These are phyloP conservation scores for Aspergillus bertholletiae DNA, from an alignment of 495 filamentous ascomycete genomes.

Conservation along the genomic window DNA sequence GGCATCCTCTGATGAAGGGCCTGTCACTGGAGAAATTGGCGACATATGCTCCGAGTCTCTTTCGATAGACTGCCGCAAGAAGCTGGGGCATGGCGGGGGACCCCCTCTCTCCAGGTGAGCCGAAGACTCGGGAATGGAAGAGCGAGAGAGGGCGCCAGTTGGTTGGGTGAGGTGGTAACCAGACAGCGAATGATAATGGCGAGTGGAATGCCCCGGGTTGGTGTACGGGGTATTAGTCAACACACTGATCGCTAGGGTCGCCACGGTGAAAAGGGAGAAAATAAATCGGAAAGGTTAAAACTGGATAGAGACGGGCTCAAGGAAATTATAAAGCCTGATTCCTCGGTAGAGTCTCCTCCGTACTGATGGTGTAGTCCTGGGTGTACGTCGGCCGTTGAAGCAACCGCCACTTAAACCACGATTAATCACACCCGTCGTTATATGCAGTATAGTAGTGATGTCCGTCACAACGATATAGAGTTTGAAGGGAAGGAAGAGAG, in stretches of 20 bases:
- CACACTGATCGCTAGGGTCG: constrained; percentile 41
- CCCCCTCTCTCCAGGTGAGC: constrained; percentile 38
- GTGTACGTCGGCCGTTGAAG: too few species aligned
- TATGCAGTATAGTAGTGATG: neutral
- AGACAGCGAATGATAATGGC: constrained; percentile 30
- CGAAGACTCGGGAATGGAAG: constrained; percentile 31
- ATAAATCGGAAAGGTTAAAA: neutral
- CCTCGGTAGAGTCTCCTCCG: neutral
- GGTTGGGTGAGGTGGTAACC: constrained; percentile 22
- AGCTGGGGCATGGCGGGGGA: constrained; percentile 43
- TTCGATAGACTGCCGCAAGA: constrained; percentile 21
- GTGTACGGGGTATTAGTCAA: constrained; percentile 30
- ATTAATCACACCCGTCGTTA: neutral
- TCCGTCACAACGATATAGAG: neutral
- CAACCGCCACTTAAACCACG: neutral
- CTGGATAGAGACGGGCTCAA: neutral
- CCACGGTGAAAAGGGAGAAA: constrained; percentile 32
- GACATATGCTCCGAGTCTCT: constrained; percentile 48
- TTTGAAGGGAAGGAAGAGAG: neutral
- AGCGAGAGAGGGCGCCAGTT: constrained; percentile 36
- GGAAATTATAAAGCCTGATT: constrained; percentile 5
- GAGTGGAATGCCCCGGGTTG: constrained; percentile 32
- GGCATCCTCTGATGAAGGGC: constrained; percentile 26
- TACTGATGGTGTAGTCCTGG: too few species aligned
- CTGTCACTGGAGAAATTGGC: constrained; percentile 35